Base-by-base conservation (phyloP, 257 asterid genomes). In the Solanum pennellii region DNA sequence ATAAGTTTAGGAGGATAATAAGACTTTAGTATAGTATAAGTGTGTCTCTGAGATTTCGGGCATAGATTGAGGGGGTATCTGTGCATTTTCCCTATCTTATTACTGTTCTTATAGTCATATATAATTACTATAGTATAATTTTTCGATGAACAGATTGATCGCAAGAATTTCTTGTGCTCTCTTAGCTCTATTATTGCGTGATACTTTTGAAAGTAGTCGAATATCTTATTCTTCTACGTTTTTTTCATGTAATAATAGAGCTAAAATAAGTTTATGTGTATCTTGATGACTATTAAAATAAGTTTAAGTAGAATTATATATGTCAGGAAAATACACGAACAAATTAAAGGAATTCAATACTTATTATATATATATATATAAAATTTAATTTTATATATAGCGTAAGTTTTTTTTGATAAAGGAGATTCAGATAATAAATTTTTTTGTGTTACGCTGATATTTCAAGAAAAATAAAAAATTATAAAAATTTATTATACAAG, bases 401-500 rank as follows among this genome's bases (percentile, higher is more conserved):
- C 3, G n/a, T 62, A n/a, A 62, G 35, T 33, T 2, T 2, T 62
- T 11, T 62, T 23, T 10, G 1, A 62, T 11, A 6, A 62, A 23
- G 0, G 2, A 1, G 1, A 23, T 20, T 62, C 29, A 62, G 0
- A 23, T n/a, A 31, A 12, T n/a, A 33, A 33, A 33, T 33, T 33
- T 33, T 3, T 33, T 33, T 3, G 4, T 31, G 33, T 31, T 3
- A 31, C 35, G 5, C 35, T 33, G 35, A 33, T 33, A 33, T 33
- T 33, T 33, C 3, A 33, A 33, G 35, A 33, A 33, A 33, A 33
- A 33, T 4, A 33, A 33, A 31, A 33, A 33, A 33, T 33, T 33
- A 3, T 33, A 33, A 33, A 7, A 62, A 7, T 62, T 0, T n/a
- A 62, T 62, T 62, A 2, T 5, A n/a, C 9, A 0, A 33, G 0